phyloP scores from a whole-genome alignment of 73 alveolate genomes.

The Paramecium primaurelia region DNA sequence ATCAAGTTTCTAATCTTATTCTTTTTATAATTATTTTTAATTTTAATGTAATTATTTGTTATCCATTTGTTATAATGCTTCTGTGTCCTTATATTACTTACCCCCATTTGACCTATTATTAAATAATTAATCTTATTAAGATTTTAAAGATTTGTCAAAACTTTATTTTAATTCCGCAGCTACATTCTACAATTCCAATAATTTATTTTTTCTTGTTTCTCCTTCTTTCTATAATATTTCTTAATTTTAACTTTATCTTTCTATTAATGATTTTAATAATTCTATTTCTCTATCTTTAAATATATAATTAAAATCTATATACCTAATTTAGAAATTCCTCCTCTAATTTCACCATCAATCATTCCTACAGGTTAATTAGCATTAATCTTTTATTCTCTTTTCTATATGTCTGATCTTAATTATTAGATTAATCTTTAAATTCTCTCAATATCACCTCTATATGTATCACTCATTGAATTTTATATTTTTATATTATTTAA shows the following conservation, averaged over 20 bases:
- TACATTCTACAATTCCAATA: slow-evolving; percentile 21
- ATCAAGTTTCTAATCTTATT: not conserved
- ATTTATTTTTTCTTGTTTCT: slow-evolving; percentile 8
- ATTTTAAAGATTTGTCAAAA: not conserved
- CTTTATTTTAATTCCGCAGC: not conserved
- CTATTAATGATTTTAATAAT: not conserved
- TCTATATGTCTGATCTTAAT: not conserved
- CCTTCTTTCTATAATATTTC: not conserved
- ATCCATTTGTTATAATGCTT: not conserved
- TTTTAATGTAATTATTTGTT: not conserved
- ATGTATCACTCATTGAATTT: not conserved
- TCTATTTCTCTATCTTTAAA: not conserved
- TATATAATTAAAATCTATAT: not conserved
- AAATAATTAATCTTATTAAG: not conserved
- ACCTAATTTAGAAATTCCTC: not conserved
- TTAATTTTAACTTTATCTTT: not conserved
- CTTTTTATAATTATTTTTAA: not conserved
- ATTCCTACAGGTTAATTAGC: not conserved
- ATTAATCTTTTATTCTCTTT: not conserved
- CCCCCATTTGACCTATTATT: not conserved
- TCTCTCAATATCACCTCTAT: not conserved
- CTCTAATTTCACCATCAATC: not conserved
- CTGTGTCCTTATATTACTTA: slow-evolving; percentile 5
- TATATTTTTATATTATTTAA: not conserved
- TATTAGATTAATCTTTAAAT: not conserved